Conservation (phyloP, 1,139 yeast genomes). For the Martiniozyma asiatica region DNA sequence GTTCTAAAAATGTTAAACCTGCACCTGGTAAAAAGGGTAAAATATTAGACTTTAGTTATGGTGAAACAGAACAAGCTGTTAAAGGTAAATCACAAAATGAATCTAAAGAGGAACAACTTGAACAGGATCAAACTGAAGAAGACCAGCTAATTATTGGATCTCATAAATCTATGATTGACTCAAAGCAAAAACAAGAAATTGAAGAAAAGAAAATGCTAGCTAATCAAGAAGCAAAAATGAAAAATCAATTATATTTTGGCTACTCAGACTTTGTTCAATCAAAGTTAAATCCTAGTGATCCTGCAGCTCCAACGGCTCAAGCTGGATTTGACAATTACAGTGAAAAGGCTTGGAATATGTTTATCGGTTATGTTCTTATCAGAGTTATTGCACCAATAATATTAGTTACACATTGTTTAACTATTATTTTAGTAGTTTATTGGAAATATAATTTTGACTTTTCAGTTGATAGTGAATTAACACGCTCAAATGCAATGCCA, state of each 20-base stretch:
- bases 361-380: constrained; percentile 17
- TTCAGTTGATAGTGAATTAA: constrained; percentile 7
- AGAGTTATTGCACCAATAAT: constrained; percentile 16
- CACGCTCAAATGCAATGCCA: constrained; percentile 10
- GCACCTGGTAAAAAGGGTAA: too few relatives aligned
- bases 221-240: not conserved
- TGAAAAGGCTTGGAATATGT: constrained; percentile 10
- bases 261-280: constrained; percentile 5
- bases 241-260: constrained; percentile 7
- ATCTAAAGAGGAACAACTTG: not conserved
- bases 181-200: constrained; percentile 1
- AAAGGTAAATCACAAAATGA: too few relatives aligned
- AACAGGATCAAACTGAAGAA: constrained; percentile 1
- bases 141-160: constrained; percentile 6
- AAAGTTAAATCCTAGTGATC: too few relatives aligned
- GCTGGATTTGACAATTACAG: not conserved
- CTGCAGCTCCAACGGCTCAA: too few relatives aligned
- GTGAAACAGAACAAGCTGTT: too few relatives aligned
- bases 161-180: not conserved
- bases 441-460: constrained; percentile 14
- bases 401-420: constrained; percentile 14
- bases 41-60: too few relatives aligned
- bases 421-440: constrained; percentile 12
- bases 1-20: too few relatives aligned
- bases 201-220: constrained; percentile 1